Evolutionary conservation across 202 grass and related monocot species (phyloP), one percentile per base, ranked within the genome.

Genomic region (Saccharum hybrid): DNA sequence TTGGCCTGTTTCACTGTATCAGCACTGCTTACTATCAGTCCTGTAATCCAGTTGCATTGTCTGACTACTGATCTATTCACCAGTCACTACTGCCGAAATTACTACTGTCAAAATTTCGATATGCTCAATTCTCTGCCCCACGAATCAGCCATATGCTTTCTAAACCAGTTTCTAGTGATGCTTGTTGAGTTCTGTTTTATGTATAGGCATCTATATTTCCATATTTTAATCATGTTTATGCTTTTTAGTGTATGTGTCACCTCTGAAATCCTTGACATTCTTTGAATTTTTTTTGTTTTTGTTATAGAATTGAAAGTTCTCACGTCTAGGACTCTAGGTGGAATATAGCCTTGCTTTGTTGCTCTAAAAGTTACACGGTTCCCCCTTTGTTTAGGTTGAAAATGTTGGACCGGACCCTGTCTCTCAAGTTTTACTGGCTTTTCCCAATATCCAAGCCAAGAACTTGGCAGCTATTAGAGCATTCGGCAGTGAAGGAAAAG

Each of bases 401-500:
- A 99, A 94, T 92, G 86, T 46, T 16, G 97, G 90, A 16, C 82
- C 73, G 0, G 88, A 92, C 28, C 81, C 90, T 40, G 90, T 88
- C 11, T 92, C 97, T 68, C 90, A 96, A 89, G 91, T 99, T 76
- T 77, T 99, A 69, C 56, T 99, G 51, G 82, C 97, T 49, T 92
- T 99, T 63, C 84, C 93, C 64, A 90, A 88, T 75, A 81, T 73
- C 51, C 97, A 99, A 84, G 86, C 93, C 68, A 92, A 99, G 61
- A 99, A 92, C 59, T 71, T 99, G 70, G 97, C 97, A 70, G 91
- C 93, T 56, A 85, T 99, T 74, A 88, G 92, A 72, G 89, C 86
- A 64, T 96, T 99, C 8, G 87, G 87, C 19, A 86, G 64, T 33
- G 93, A 96, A 85, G 91, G 91, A 18, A 96, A 92, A 76, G 87